Percentiles rank a stretch among this genome's conserved stretches.
These are phyloP conservation scores for Colletotrichum tropicicola DNA, from an alignment of 2,329 filamentous ascomycete species.

Conservation along the genomic window DNA sequence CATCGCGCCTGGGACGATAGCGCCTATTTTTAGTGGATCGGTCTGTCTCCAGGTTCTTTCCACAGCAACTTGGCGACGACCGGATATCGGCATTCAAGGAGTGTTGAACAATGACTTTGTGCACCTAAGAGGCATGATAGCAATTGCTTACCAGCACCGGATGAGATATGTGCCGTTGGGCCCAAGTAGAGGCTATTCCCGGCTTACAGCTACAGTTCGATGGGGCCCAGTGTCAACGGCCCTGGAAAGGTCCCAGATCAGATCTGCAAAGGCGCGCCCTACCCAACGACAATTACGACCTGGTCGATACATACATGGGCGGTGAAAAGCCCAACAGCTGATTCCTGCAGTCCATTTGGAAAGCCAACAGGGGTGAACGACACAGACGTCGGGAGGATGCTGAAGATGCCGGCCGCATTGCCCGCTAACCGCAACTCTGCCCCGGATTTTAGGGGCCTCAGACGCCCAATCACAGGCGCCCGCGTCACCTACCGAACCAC, in stretches of 20 bases:
- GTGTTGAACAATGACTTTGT: too few species aligned
- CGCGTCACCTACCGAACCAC: conserved; percentile 5
- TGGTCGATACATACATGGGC: too few species aligned
- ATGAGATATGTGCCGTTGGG: too few species aligned
- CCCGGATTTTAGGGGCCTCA: conserved; percentile 15
- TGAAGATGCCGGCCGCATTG: neutral
- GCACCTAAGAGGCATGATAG: too few species aligned
- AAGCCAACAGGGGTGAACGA: neutral
- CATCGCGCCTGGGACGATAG: neutral
- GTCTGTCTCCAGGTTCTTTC: too few species aligned
- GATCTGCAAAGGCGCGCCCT: conserved; percentile 15
- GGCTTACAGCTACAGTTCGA: neutral
- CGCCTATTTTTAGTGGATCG: conserved; percentile 2
- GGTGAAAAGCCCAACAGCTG: neutral
- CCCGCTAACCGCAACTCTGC: neutral
- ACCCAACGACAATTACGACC: neutral
- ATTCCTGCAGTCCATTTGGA: neutral
- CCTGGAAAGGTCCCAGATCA: neutral
- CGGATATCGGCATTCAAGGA: too few species aligned
- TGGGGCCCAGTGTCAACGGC: neutral
- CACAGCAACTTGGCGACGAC: too few species aligned
- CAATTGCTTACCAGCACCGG: too few species aligned
- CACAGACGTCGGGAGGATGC: neutral
- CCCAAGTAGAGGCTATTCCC: neutral
- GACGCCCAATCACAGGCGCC: conserved; percentile 6